Base-by-base conservation (phyloP, 306 rosid species). In the Hylodesmum podocarpum region DNA sequence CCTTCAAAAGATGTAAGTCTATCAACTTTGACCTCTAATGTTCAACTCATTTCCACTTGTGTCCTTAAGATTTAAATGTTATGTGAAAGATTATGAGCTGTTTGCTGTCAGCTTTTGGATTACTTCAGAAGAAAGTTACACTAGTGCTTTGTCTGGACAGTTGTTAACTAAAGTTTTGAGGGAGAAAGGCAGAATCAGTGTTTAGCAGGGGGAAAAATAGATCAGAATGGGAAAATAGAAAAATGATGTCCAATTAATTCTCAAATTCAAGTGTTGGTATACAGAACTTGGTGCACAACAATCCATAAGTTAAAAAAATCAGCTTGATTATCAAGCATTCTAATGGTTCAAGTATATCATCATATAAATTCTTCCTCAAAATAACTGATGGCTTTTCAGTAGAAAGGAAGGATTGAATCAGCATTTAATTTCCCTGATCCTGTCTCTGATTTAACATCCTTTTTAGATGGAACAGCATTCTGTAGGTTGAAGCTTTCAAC, bases 1-100 rank as follows among this genome's bases (percentile, higher is more conserved):
- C 84, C 92, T 47, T 73, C 89, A 31, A 93, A 93, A 79, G 92
- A 91, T 84, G 98, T 91, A 79, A 89, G 96, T 80, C 44, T 39
- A 10, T 44, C 63, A 65, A 25, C 64, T 54, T 68, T 15, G n/a
- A 21, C 46, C 58, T 55, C 2, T 33, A 44, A 66, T 58, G 28
- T 44, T 41, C 21, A 75, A 28, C 34, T 10, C 58, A 55, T 64
- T 55, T 75, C 51, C 62, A 15, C 34, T 75, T 15, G 5, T 18
- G 8, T 59, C 0, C 31, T 12, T 80, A 40, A 50, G 57, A 18
- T 49, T 47, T 19, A 89, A 55, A n/a, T 44, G 40, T 25, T 44
- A 6, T 22, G 66, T 24, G 54, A 34, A 47, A 36, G 49, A 31
- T 10, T 47, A 13, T 57, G 25, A 9, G 5, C 54, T 59, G 33